Conservation (phyloP, 1,139 yeast species). For the Yamadazyma trypodendri region DNA sequence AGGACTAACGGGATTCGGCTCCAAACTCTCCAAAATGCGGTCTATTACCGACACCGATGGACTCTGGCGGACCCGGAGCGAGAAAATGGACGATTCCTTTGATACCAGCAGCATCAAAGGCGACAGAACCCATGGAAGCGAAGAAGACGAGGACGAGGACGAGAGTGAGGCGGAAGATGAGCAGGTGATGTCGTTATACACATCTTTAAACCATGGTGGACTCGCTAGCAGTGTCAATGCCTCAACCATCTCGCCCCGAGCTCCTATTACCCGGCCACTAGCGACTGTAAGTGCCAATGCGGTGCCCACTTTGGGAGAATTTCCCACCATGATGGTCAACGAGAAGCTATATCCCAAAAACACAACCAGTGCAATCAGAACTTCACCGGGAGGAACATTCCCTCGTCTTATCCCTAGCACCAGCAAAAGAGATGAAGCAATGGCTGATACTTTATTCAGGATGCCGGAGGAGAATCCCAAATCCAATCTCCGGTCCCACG, state of each 20-base stretch:
- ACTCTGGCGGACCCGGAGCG: slow-evolving; percentile 10
- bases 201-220: slow-evolving; percentile 36
- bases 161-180: slow-evolving; percentile 53
- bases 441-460: neutral
- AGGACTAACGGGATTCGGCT: slow-evolving; percentile 13
- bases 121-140: slow-evolving; percentile 1
- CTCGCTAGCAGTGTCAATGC: slow-evolving; percentile 16
- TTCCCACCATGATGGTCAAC: slow-evolving; percentile 37
- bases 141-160: slow-evolving; percentile 18
- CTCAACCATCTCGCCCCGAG: slow-evolving; percentile 26
- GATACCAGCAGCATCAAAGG: slow-evolving; percentile 2
- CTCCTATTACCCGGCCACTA: slow-evolving; percentile 19
- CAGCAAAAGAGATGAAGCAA: slow-evolving; percentile 5
- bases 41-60: slow-evolving; percentile 13
- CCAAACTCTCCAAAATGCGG: slow-evolving; percentile 12
- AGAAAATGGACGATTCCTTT: slow-evolving; percentile 10
- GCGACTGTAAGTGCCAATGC: slow-evolving; percentile 20
- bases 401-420: slow-evolving; percentile 11
- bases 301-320: slow-evolving; percentile 47
- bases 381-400: slow-evolving; percentile 9
- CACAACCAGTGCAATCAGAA: slow-evolving; percentile 4
- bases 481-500: slow-evolving; percentile 45
- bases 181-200: slow-evolving; percentile 50
- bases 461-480: slow-evolving; percentile 30
- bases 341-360: slow-evolving; percentile 25